These are phyloP conservation scores for Naganishia liquefaciens DNA, from an alignment of 1,284 basidiomycete species.

Conservation along the genomic window DNA sequence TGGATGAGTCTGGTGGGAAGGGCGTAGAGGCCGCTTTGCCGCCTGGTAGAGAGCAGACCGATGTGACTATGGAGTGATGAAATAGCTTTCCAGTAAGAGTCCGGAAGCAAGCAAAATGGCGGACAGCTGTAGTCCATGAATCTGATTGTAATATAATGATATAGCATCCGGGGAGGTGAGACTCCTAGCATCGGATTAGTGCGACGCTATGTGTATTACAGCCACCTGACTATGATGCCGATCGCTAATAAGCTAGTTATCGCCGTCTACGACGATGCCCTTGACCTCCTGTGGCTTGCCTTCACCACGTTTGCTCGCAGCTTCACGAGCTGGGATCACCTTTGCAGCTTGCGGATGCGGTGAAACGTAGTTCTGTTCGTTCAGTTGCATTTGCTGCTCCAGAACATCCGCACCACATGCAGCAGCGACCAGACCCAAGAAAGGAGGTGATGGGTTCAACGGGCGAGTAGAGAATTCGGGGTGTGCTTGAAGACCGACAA, in stretches of 20 bases:
- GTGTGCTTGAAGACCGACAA: conserved; percentile 92
- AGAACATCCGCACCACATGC: conserved; percentile 67
- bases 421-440: conserved; percentile 93
- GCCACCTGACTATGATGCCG: neutral
- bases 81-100: neutral
- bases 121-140: neutral
- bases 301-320: conserved; percentile 48
- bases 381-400: conserved; percentile 71
- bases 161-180: neutral
- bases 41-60: conserved; percentile 5
- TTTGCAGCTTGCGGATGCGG: conserved; percentile 58
- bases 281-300: conserved; percentile 45
- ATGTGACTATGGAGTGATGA: conserved; percentile 27
- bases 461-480: conserved; percentile 99
- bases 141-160: conserved; percentile 22
- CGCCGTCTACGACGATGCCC: conserved; percentile 43
- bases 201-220: neutral
- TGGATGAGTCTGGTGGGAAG: conserved; percentile 37
- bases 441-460: conserved; percentile 94
- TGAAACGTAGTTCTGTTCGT: conserved; percentile 59
- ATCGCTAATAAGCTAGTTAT: conserved; percentile 6
- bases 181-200: neutral
- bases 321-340: conserved; percentile 50
- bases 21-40: conserved; percentile 31
- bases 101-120: no score